These are phyloP conservation scores for Candida methanosorbosa DNA, from an alignment of 805 yeast genomes.

Conservation along the genomic window DNA sequence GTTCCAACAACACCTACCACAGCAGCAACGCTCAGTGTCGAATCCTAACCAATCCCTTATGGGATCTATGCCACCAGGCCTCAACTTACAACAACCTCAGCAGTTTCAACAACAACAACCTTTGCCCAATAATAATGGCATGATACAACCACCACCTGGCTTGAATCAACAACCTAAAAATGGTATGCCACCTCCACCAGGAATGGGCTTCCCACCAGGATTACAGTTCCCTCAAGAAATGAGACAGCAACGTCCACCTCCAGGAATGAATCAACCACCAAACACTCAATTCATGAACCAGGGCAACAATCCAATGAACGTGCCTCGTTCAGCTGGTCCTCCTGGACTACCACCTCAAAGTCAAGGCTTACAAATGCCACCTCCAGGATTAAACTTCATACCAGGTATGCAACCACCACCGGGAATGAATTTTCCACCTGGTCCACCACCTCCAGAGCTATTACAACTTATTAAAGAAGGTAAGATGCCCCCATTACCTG, in stretches of 20 bases:
- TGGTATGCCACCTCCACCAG: conserved; percentile 2
- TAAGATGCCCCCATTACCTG: conserved; percentile 20
- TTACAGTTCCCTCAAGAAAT: background rate
- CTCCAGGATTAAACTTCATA: conserved; percentile 7
- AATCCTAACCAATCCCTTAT: no score
- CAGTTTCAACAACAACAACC: background rate
- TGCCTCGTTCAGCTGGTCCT: background rate
- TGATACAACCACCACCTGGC: no score
- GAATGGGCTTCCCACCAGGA: conserved; percentile 2
- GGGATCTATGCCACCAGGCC: no score
- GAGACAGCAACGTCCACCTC: conserved; percentile 1
- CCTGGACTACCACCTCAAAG: conserved; percentile 3
- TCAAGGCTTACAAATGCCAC: background rate
- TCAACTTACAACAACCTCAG: background rate
- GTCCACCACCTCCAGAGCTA: conserved; percentile 22
- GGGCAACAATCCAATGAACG: background rate
- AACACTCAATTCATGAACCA: background rate
- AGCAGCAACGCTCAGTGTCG: background rate
- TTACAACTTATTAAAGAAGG: conserved; percentile 19
- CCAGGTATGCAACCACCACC: conserved; percentile 1
- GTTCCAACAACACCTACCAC: background rate
- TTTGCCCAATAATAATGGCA: background rate
- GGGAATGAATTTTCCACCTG: conserved; percentile 6
- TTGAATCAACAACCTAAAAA: no score
- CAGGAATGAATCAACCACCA: conserved; percentile 1